Conservation (phyloP, 441 rosid genomes). For the Breynia disticha region DNA sequence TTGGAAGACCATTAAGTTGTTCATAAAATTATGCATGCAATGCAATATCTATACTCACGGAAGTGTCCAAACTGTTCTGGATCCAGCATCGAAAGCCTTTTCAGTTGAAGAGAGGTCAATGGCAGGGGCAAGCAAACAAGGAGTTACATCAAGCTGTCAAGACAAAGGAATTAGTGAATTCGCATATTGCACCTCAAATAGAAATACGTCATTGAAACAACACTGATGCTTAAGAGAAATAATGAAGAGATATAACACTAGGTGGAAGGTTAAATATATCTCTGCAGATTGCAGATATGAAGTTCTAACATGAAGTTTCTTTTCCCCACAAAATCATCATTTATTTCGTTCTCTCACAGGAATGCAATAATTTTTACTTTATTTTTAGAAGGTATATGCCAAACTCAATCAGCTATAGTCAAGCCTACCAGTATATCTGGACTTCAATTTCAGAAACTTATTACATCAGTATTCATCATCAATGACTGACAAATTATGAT, state of each 20-base stretch:
- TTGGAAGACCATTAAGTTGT: background rate
- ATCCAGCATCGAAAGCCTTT: slow-evolving; percentile 30
- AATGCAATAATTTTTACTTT: background rate
- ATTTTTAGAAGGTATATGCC: background rate
- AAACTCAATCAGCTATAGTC: background rate
- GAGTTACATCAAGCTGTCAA: slow-evolving; percentile 78
- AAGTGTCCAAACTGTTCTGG: slow-evolving; percentile 59
- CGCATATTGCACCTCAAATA: no score
- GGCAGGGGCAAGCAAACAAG: slow-evolving; percentile 71
- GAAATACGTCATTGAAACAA: background rate
- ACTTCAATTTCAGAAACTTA: background rate
- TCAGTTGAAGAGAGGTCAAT: slow-evolving; percentile 24
- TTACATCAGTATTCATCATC: no score
- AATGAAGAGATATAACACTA: slow-evolving; percentile 1
- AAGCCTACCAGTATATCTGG: background rate
- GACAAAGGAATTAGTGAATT: slow-evolving; percentile 16
- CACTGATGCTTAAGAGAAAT: background rate
- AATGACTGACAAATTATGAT: no score
- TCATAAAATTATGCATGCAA: slow-evolving; percentile 1
- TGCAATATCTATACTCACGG: slow-evolving; percentile 53
- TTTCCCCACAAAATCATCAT: no score
- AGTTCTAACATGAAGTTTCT: background rate
- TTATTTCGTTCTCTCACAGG: background rate
- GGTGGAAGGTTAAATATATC: slow-evolving; percentile 1
- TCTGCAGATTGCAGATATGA: background rate